Evolutionary conservation across 2,329 filamentous ascomycete genomes (phyloP), one percentile per base, ranked within the genome.

Genomic region (Alternaria arbusti): DNA sequence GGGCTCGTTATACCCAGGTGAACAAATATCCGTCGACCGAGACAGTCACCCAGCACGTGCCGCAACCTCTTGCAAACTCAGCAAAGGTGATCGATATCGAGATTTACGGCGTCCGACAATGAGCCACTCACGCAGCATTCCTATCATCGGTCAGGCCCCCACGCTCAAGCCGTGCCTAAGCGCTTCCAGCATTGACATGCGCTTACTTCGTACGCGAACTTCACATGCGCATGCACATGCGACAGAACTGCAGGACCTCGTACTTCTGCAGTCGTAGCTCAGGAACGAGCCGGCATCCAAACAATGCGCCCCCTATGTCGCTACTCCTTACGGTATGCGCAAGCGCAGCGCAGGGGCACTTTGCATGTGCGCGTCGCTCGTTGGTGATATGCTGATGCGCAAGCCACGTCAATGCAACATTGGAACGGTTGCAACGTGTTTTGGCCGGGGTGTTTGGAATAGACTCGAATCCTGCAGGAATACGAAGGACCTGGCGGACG

Each of bases 201-300:
- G 22, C 40, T 66, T 59, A 64, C n/a, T n/a, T n/a, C n/a, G n/a
- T n/a, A n/a, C 54, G 63, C 49, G 59, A 64, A 57, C 60, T 52
- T 30, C 47, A 15, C 36, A 44, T 54, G 50, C 61, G 61, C 55
- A 61, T 66, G 50, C 61, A 64, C 55, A 61, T 66, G 65, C 62
- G 54, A 47, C 46, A 55, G 46, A 56, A 43, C 57, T 63, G 59
- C 57, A 66, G 61, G 40, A 55, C 36, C 43, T 62, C 59, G 56
- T 45, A 58, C 47, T 45, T 36, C 23, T 51, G 61, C 59, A 40
- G 52, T 57, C 25, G 28, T 66, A 57, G 61, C 51, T 49, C 57
- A 67, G 59, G 64, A 66, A 67, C 64, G 45, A 66, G 68, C 61
- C 65, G 57, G 40, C 55, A 15, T 54, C 51, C 46, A 60, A 56